Evolutionary conservation across 169 alveolate species (phyloP).

Genomic region (Cyclospora cayetanensis): DNA sequence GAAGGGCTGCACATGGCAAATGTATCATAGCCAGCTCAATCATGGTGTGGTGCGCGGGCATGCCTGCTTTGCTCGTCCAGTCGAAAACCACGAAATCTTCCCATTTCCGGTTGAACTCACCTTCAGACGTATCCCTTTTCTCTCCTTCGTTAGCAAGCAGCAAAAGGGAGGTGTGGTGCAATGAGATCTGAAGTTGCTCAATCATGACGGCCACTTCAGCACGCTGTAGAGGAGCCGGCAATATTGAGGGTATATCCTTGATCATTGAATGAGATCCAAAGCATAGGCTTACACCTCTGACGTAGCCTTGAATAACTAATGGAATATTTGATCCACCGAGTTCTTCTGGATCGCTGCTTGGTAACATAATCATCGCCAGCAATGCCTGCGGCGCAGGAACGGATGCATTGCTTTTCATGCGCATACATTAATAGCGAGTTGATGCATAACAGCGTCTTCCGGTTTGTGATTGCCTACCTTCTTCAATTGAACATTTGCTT

Average conservation of each 20-base stretch:
- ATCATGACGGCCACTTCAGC: slow-evolving; percentile 69
- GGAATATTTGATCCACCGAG: slow-evolving; percentile 52
- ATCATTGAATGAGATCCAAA: slow-evolving; percentile 33
- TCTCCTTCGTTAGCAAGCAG: slow-evolving; percentile 57
- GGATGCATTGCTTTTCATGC: background rate
- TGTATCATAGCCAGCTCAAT: no score
- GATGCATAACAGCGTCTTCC: background rate
- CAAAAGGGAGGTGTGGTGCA: slow-evolving; percentile 54
- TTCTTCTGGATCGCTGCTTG: slow-evolving; percentile 50
- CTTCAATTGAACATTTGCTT: slow-evolving; percentile 37
- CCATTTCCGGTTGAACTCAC: no score
- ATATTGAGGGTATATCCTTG: slow-evolving; percentile 46
- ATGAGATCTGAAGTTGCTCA: slow-evolving; percentile 32
- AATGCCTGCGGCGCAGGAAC: slow-evolving; percentile 4
- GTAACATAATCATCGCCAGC: slow-evolving; percentile 49
- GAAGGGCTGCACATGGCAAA: slow-evolving; percentile 35
- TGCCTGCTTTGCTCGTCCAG: no score
- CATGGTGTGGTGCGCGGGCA: no score
- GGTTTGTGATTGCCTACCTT: background rate
- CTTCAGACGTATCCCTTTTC: no score
- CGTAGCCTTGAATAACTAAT: slow-evolving; percentile 29
- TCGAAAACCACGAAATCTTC: no score
- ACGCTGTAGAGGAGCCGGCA: slow-evolving; percentile 62
- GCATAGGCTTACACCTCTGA: slow-evolving; percentile 44
- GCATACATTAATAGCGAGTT: background rate